Conservation (phyloP, 768 basidiomycete species). For the Pholiota molesta region DNA sequence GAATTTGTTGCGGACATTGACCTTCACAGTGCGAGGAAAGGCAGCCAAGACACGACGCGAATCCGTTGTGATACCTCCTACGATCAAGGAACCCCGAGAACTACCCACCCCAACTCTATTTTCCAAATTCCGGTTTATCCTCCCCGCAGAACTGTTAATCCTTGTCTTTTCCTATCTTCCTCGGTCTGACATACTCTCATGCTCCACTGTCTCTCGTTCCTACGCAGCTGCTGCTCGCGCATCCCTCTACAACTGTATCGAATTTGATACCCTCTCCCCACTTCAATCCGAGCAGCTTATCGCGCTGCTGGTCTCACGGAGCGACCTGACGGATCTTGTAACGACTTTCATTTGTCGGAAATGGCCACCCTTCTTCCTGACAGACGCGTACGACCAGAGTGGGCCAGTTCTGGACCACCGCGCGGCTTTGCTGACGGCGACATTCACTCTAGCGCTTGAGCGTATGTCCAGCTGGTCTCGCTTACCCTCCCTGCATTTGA, state of each 20-base stretch:
- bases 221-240: constrained; percentile 36
- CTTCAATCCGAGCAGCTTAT: constrained; percentile 37
- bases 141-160: constrained; percentile 38
- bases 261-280: constrained; percentile 33
- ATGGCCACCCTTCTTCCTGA: constrained; percentile 45
- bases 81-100: background rate
- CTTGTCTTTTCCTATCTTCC: constrained; percentile 39
- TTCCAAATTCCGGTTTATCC: constrained; percentile 10
- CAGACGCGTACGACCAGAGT: constrained; percentile 20
- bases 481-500: constrained; percentile 48
- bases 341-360: constrained; percentile 40
- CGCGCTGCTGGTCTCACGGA: constrained; percentile 38
- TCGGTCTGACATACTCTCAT: constrained; percentile 27
- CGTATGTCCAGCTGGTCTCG: constrained; percentile 47
- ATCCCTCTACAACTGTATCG: constrained; percentile 36
- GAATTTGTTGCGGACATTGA: constrained; percentile 32
- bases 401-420: constrained; percentile 22
- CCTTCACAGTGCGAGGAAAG: constrained; percentile 13
- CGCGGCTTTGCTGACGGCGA: constrained; percentile 38
- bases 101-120: constrained; percentile 11
- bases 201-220: constrained; percentile 34
- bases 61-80: constrained; percentile 8
- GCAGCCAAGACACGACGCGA: constrained; percentile 15
- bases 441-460: constrained; percentile 45
- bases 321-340: constrained; percentile 43